phyloP scores from a whole-genome alignment of 805 yeast species.

The Suhomyces faveliae region DNA sequence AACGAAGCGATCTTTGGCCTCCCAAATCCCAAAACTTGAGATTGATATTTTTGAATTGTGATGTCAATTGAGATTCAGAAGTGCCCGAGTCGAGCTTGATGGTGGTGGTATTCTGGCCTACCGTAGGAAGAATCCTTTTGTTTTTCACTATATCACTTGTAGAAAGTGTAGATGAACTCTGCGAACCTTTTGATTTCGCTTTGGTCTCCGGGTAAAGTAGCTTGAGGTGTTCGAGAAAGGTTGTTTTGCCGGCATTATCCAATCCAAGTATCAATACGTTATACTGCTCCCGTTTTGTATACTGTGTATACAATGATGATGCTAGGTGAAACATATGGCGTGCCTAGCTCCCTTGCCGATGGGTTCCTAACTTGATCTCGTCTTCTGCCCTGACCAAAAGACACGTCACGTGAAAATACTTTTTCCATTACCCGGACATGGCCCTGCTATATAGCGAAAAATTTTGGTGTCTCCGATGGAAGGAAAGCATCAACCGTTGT shows the following conservation, averaged over 20 bases:
- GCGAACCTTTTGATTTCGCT: conserved; percentile 14
- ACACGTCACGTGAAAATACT: neutral
- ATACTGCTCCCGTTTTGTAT: conserved; percentile 46
- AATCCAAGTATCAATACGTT: conserved; percentile 74
- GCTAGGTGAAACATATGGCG: conserved; percentile 42
- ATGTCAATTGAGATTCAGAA: conserved; percentile 31
- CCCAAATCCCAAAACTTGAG: conserved; percentile 96
- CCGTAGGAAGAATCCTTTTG: conserved; percentile 81
- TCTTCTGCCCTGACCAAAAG: neutral
- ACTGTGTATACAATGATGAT: conserved; percentile 44
- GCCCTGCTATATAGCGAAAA: conserved; percentile 1
- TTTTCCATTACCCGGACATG: conserved; percentile 8
- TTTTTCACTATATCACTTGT: conserved; percentile 32
- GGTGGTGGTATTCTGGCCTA: conserved; percentile 79
- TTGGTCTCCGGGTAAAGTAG: conserved; percentile 31
- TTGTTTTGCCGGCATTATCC: conserved; percentile 94
- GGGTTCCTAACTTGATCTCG: neutral
- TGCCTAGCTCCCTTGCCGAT: neutral
- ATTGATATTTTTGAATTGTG: conserved; percentile 42
- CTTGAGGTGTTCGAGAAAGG: conserved; percentile 40
- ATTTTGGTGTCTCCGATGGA: neutral
- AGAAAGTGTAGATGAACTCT: conserved; percentile 4
- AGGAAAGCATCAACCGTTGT: neutral
- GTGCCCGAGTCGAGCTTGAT: conserved; percentile 36
- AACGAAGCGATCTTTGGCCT: conserved; percentile 83